phyloP scores from a whole-genome alignment of 2,329 filamentous ascomycete genomes.

The Raffaelea arxii region DNA sequence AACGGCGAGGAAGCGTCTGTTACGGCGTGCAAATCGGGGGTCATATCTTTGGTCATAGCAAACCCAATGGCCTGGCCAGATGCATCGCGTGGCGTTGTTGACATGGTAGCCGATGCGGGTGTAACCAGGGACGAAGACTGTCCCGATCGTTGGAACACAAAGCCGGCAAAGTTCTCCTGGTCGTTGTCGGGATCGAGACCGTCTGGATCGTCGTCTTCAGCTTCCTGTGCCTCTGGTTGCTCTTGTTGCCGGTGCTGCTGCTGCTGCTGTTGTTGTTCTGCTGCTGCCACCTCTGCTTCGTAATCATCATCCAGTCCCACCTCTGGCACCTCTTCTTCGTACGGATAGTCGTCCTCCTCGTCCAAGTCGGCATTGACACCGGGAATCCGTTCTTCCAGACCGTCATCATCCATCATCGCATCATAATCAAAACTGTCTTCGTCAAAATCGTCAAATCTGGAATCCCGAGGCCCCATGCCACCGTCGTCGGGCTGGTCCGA shows the following conservation, averaged over 20 bases:
- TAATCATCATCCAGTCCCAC: background rate
- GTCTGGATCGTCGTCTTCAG: slow-evolving; percentile 17
- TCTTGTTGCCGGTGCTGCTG: background rate
- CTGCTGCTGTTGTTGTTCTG: background rate
- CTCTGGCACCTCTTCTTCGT: slow-evolving; percentile 33
- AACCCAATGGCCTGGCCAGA: slow-evolving; percentile 47
- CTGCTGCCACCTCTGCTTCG: background rate
- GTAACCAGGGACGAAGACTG: slow-evolving; percentile 40
- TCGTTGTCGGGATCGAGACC: slow-evolving; percentile 40
- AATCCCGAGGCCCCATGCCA: slow-evolving; percentile 29
- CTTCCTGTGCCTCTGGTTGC: slow-evolving; percentile 9
- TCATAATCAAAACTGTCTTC: slow-evolving; percentile 53
- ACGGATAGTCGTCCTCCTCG: slow-evolving; percentile 29
- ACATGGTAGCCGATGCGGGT: slow-evolving; percentile 35
- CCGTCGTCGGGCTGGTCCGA: slow-evolving; percentile 16
- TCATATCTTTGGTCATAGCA: slow-evolving; percentile 38
- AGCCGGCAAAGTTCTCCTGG: slow-evolving; percentile 52
- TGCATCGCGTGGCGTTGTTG: slow-evolving; percentile 44
- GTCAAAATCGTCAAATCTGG: slow-evolving; percentile 52
- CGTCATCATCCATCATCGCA: slow-evolving; percentile 55
- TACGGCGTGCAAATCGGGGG: slow-evolving; percentile 18
- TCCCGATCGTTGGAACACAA: slow-evolving; percentile 46
- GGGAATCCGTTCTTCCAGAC: slow-evolving; percentile 57
- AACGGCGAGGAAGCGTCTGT: slow-evolving; percentile 10
- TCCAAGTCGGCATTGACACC: slow-evolving; percentile 33